These are phyloP conservation scores for Leonotis leonurus DNA, from an alignment of 257 asterid genomes.

Conservation along the genomic window DNA sequence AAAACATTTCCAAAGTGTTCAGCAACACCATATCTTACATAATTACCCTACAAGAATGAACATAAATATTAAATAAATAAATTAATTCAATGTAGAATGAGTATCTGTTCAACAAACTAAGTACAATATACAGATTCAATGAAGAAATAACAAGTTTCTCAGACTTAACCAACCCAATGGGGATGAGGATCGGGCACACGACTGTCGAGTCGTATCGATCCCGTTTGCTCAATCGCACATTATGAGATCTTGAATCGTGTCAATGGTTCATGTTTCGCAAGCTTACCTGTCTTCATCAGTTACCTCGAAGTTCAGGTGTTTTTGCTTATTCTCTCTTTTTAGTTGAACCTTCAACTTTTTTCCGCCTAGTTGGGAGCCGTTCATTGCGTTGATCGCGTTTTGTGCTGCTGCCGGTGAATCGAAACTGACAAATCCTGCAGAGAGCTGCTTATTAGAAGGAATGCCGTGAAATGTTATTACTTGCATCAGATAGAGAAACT, in stretches of 20 bases:
- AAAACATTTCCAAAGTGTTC: too few species aligned
- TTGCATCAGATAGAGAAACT: background rate
- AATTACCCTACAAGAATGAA: background rate
- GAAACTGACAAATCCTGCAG: conserved; percentile 88
- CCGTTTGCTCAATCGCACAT: background rate
- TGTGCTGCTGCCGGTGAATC: conserved; percentile 87
- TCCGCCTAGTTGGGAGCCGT: conserved; percentile 82
- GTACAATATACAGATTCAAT: conserved; percentile 42
- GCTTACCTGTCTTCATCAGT: conserved; percentile 19
- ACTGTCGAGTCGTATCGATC: background rate
- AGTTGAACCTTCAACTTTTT: conserved; percentile 95
- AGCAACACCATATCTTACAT: too few species aligned
- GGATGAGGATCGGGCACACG: background rate
- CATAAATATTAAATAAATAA: conserved; percentile 49
- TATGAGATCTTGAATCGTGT: background rate
- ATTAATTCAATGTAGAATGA: conserved; percentile 35
- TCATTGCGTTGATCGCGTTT: conserved; percentile 71
- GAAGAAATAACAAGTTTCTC: conserved; percentile 43
- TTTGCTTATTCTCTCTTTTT: conserved; percentile 64
- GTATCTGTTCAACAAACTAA: conserved; percentile 38
- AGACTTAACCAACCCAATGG: background rate
- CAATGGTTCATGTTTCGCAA: conserved; percentile 18
- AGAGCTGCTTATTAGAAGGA: background rate
- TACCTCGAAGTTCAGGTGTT: conserved; percentile 32
- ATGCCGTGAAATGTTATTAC: background rate